A percentile compares a stretch with the other conserved stretches of the same genome.
Conservation (phyloP, 495 filamentous ascomycete species). For the Apiosordaria backusii region DNA sequence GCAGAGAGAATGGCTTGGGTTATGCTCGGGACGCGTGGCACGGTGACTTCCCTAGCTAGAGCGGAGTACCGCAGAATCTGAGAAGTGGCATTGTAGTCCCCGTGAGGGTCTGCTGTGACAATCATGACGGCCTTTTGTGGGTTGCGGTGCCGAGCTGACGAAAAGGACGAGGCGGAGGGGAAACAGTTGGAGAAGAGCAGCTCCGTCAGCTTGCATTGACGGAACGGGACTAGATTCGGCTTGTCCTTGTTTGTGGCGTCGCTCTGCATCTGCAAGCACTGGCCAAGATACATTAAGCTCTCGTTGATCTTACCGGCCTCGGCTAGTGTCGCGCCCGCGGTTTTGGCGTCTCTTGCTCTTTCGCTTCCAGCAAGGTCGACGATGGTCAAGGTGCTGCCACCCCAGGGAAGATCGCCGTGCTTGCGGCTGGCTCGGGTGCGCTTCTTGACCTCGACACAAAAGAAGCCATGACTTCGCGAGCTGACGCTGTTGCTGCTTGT, state of each 20-base stretch:
- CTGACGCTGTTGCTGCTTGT: slow-evolving; percentile 87
- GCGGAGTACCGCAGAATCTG: slow-evolving; percentile 96
- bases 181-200: slow-evolving; percentile 95
- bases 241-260: slow-evolving; percentile 69
- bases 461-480: slow-evolving; percentile 92
- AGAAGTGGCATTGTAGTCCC: slow-evolving; percentile 94
- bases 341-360: slow-evolving; percentile 88
- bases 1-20: slow-evolving; percentile 43
- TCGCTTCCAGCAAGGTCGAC: slow-evolving; percentile 95
- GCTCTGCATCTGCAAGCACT: slow-evolving; percentile 94
- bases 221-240: slow-evolving; percentile 81
- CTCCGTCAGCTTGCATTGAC: slow-evolving; percentile 96
- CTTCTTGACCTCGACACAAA: slow-evolving; percentile 93
- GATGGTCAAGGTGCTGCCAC: slow-evolving; percentile 76
- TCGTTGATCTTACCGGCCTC: slow-evolving; percentile 99
- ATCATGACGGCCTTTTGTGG: slow-evolving; percentile 93
- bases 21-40: slow-evolving; percentile 79
- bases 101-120: slow-evolving; percentile 88
- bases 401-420: slow-evolving; percentile 57
- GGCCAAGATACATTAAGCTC: slow-evolving; percentile 94
- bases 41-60: slow-evolving; percentile 86
- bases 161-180: slow-evolving; percentile 54
- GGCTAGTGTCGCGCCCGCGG: slow-evolving; percentile 82
- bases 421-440: slow-evolving; percentile 50
- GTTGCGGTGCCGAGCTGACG: slow-evolving; percentile 41